Base-by-base conservation (phyloP, 768 basidiomycete species). In the Tricholoma hemisulphureum region DNA sequence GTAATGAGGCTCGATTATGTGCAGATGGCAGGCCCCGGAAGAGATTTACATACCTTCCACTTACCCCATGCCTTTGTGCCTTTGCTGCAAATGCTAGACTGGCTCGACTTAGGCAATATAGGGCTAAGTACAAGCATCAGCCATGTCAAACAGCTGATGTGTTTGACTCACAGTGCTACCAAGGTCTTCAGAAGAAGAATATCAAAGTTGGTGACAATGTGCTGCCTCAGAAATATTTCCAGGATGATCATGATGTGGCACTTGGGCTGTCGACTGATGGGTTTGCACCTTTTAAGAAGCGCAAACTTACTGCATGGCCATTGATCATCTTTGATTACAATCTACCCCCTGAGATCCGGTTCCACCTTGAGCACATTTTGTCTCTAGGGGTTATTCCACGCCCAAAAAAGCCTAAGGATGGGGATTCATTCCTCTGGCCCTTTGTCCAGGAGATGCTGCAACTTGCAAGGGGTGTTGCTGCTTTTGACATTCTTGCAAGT, bases 211-310 rank as follows among this genome's bases (percentile, higher is more conserved):
- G 70, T 49, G 71, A 67, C 2, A 43, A 68, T 3, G 43, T 39
- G 6, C 60, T 64, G 0, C 31, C 35, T 0, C 65, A 75, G 57
- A 60, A 53, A 1, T 76, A 68, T 62, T 83, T 84, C 54, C 64
- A 66, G 0, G 70, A 73, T 18, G 39, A 35, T 0, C 67, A 65
- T 55, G n/a, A n/a, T n/a, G n/a, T n/a, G n/a, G n/a, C n/a, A n/a
- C n/a, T n/a, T n/a, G n/a, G n/a, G n/a, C n/a, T 81, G 1, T 75
- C 73, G 3, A 71, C 71, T 0, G 80, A 84, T 65, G 75, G 81
- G 0, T 80, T 80, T 62, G 61, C 66, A 0, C 70, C 76, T 4
- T 78, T 74, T 60, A 73, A 73, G 32, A 59, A 66, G 1, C 64
- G 69, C 0, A 67, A 67, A 3, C 56, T 65, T 3, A 76, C 76